phyloP scores from a whole-genome alignment of 2,329 filamentous ascomycete genomes.

The Orbilia ellipsospora region DNA sequence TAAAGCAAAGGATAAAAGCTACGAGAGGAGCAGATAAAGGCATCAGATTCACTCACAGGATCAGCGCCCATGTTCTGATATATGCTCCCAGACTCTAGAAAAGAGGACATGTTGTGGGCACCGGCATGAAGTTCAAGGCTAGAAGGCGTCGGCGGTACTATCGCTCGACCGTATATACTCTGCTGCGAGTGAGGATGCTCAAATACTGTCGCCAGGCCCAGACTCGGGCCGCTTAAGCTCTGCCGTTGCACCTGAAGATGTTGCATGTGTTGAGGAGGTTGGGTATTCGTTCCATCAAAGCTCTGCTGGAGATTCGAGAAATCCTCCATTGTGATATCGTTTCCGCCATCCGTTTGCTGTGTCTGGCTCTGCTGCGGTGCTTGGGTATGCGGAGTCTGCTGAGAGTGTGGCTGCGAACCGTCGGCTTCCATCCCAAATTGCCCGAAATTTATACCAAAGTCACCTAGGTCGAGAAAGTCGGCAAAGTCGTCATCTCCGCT shows the following conservation, averaged over 20 bases:
- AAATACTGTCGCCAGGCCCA: constrained; percentile 46
- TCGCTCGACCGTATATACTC: constrained; percentile 59
- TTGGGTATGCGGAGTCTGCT: constrained; percentile 21
- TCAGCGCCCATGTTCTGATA: constrained; percentile 77
- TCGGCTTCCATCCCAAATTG: constrained; percentile 51
- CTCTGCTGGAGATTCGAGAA: constrained; percentile 42
- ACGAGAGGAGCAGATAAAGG: constrained; percentile 23
- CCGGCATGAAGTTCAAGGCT: constrained; percentile 79
- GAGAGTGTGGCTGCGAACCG: constrained; percentile 24
- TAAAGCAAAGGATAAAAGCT: neutral
- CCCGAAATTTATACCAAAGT: constrained; percentile 50
- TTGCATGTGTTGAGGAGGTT: constrained; percentile 40
- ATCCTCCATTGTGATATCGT: constrained; percentile 51
- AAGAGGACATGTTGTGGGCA: constrained; percentile 68
- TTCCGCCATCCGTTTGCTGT: constrained; percentile 11
- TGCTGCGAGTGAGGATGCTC: constrained; percentile 39
- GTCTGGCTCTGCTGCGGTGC: constrained; percentile 20
- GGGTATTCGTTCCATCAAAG: constrained; percentile 31
- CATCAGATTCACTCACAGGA: constrained; percentile 65
- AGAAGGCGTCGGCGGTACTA: constrained; percentile 81
- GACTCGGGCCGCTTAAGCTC: constrained; percentile 19
- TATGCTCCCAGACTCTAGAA: constrained; percentile 69
- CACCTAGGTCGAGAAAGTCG: constrained; percentile 49
- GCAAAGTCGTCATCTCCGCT: constrained; percentile 49
- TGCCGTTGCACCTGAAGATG: constrained; percentile 45